Percentiles rank a stretch among this genome's conserved stretches.
Conservation (phyloP, 495 filamentous ascomycete genomes). For the Aspergillus haitiensis region DNA sequence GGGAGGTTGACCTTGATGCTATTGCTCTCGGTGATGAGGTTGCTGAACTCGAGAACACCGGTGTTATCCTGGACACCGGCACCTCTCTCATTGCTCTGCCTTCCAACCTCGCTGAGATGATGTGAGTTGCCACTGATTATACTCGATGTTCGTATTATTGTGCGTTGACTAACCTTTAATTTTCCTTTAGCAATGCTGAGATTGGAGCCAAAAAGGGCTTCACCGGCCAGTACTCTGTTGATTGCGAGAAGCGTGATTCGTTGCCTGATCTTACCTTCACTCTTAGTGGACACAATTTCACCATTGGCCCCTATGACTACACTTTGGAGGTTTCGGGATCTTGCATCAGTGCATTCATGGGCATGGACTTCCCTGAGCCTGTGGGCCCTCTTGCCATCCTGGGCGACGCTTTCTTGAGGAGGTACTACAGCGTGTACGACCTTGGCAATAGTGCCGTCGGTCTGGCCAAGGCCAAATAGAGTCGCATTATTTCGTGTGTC, state of each 20-base stretch:
- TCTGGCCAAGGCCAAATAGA: slow-evolving; percentile 78
- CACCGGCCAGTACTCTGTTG: slow-evolving; percentile 92
- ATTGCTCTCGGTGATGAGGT: slow-evolving; percentile 81
- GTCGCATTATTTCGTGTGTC: background rate
- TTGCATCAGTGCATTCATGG: slow-evolving; percentile 97
- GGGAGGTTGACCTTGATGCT: slow-evolving; percentile 95
- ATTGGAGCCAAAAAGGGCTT: slow-evolving; percentile 97
- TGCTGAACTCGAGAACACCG: slow-evolving; percentile 88
- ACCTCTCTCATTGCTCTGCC: slow-evolving; percentile 98
- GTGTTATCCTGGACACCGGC: slow-evolving; percentile 96
- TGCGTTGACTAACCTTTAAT: slow-evolving; percentile 27
- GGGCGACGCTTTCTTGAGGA: slow-evolving; percentile 95
- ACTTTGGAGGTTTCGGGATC: slow-evolving; percentile 92
- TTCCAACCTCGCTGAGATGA: slow-evolving; percentile 86
- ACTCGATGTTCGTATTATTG: background rate
- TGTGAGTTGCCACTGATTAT: slow-evolving; percentile 49
- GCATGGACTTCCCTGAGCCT: slow-evolving; percentile 93
- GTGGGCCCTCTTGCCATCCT: slow-evolving; percentile 93
- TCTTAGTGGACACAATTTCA: slow-evolving; percentile 85
- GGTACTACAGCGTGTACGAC: slow-evolving; percentile 97
- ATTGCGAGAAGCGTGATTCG: slow-evolving; percentile 77
- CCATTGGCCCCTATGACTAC: slow-evolving; percentile 87
- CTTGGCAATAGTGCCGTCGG: slow-evolving; percentile 81
- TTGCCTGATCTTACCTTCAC: slow-evolving; percentile 89
- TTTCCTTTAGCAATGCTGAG: slow-evolving; percentile 71